phyloP scores from a whole-genome alignment of 306 rosid species.

The Cucurbita moschata region DNA sequence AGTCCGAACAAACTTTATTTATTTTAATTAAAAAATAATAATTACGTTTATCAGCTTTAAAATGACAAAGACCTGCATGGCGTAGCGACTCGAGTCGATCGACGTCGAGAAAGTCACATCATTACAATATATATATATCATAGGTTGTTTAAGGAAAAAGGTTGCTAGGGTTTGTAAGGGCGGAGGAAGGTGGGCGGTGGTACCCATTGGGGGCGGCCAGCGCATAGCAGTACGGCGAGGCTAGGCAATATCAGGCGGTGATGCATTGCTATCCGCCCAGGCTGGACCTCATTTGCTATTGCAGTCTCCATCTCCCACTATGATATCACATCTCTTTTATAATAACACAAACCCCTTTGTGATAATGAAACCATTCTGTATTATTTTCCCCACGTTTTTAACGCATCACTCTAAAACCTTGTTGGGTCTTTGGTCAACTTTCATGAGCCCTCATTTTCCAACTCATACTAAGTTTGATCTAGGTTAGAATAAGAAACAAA shows the following conservation, averaged over 20 bases:
- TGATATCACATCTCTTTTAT: too few relatives aligned
- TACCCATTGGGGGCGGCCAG: not conserved
- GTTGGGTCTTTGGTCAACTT: not conserved
- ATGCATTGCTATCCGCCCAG: not conserved
- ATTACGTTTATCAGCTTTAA: too few relatives aligned
- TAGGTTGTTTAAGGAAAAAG: not conserved
- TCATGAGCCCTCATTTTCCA: not conserved
- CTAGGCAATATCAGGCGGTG: not conserved
- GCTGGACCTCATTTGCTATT: not conserved
- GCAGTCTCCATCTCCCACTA: not conserved
- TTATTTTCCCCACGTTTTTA: not conserved
- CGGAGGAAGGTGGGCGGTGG: not conserved
- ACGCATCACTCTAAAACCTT: not conserved
- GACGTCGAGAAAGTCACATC: too few relatives aligned
- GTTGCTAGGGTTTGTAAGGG: not conserved
- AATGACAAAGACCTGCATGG: too few relatives aligned
- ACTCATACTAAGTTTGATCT: not conserved
- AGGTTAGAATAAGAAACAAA: not conserved
- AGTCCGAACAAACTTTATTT: too few relatives aligned
- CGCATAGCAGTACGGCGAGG: not conserved
- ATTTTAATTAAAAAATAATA: too few relatives aligned
- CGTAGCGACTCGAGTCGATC: too few relatives aligned
- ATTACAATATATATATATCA: too few relatives aligned
- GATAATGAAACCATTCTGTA: too few relatives aligned
- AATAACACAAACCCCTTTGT: too few relatives aligned